These are phyloP conservation scores for Wickerhamomyces sp. DNA, from an alignment of 1,139 yeast genomes.

Conservation along the genomic window DNA sequence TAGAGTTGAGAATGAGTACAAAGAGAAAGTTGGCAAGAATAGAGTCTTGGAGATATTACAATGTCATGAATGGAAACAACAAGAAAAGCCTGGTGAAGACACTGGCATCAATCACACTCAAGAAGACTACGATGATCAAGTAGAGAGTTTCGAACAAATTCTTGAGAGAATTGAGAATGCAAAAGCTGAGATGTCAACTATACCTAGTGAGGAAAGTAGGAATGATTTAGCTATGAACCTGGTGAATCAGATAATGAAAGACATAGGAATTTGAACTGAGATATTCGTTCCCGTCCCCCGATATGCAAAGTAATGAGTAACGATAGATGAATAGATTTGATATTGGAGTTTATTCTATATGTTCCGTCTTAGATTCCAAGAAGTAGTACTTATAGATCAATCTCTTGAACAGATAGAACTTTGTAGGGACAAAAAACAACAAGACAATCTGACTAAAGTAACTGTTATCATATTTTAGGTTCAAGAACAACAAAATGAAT, in stretches of 20 bases:
- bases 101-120: neutral
- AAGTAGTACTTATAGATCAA: slow-evolving; percentile 7
- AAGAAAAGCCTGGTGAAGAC: neutral
- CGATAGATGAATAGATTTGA: too few relatives aligned
- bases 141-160: slow-evolving; percentile 11
- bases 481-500: slow-evolving; percentile 46
- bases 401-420: slow-evolving; percentile 25
- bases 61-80: slow-evolving; percentile 23
- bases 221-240: slow-evolving; percentile 21
- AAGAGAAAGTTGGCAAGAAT: slow-evolving; percentile 23
- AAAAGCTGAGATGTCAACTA: slow-evolving; percentile 13
- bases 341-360: slow-evolving; percentile 3
- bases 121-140: neutral
- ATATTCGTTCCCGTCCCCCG: too few relatives aligned
- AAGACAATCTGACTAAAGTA: slow-evolving; percentile 21
- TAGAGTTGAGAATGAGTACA: slow-evolving; percentile 18
- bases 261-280: neutral
- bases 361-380: neutral
- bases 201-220: slow-evolving; percentile 15
- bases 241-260: slow-evolving; percentile 24
- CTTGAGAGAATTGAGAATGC: slow-evolving; percentile 20
- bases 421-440: slow-evolving; percentile 27
- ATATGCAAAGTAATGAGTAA: too few relatives aligned
- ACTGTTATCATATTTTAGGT: slow-evolving; percentile 37
- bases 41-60: slow-evolving; percentile 26